Evolutionary conservation across 1,284 basidiomycete species (phyloP).

Genomic region (Thelephora terrestris): DNA sequence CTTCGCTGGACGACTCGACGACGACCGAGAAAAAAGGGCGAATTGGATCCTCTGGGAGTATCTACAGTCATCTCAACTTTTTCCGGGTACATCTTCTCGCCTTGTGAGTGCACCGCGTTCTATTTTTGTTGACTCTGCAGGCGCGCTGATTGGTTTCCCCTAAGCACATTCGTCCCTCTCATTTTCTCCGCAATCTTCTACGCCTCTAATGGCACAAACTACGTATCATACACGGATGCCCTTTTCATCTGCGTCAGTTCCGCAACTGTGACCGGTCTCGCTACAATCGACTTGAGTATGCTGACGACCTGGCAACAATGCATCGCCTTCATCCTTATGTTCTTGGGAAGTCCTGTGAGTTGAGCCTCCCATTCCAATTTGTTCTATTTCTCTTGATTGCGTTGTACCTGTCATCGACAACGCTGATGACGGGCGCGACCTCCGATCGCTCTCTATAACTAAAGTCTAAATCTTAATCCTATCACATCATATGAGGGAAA

Average conservation of each 20-base stretch:
- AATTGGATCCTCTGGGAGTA: slow-evolving; percentile 15
- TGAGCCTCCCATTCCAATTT: background rate
- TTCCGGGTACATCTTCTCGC: slow-evolving; percentile 46
- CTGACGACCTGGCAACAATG: slow-evolving; percentile 69
- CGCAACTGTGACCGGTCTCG: slow-evolving; percentile 70
- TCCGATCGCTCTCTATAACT: too few species aligned
- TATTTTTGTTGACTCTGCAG: background rate
- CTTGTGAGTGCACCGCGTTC: slow-evolving; percentile 27
- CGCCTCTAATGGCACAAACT: slow-evolving; percentile 52
- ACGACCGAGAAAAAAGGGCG: background rate
- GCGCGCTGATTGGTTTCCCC: background rate
- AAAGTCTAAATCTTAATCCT: too few species aligned
- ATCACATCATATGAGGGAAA: too few species aligned
- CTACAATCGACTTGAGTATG: slow-evolving; percentile 60
- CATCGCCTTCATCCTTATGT: slow-evolving; percentile 58
- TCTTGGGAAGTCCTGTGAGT: slow-evolving; percentile 51
- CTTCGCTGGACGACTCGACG: background rate
- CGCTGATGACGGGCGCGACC: background rate
- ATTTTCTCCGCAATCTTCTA: slow-evolving; percentile 60
- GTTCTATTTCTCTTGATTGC: background rate
- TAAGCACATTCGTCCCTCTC: slow-evolving; percentile 57
- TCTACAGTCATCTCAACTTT: slow-evolving; percentile 46
- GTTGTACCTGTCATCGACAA: slow-evolving; percentile 14
- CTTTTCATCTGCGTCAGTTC: slow-evolving; percentile 67
- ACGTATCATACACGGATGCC: slow-evolving; percentile 57